Percentiles rank a stretch among this genome's conserved stretches.
Evolutionary conservation across 2,329 filamentous ascomycete genomes (phyloP).

Genomic region (Fusarium sp.): DNA sequence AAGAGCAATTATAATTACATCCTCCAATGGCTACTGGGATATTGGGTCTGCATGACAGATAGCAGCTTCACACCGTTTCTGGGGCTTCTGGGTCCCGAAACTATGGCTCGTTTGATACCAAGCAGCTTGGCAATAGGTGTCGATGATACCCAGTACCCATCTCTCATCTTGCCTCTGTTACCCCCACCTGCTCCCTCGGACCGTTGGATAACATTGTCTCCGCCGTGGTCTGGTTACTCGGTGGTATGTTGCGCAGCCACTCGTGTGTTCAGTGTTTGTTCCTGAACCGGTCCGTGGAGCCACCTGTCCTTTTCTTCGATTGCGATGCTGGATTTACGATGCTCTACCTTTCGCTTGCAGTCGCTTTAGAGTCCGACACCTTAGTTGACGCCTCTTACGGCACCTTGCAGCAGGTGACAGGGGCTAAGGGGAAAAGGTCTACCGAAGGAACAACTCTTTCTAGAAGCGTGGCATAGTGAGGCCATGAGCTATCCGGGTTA

Average conservation of each 20-base stretch:
- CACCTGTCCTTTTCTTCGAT: constrained; percentile 17
- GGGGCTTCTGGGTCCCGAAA: constrained; percentile 16
- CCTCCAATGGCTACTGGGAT: constrained; percentile 19
- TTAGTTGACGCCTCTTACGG: constrained; percentile 23
- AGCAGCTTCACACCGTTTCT: constrained; percentile 9
- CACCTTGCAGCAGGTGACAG: constrained; percentile 28
- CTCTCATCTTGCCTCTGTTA: constrained; percentile 14
- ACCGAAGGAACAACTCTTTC: constrained; percentile 43
- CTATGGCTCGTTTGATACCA: constrained; percentile 18
- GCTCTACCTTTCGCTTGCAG: constrained; percentile 17
- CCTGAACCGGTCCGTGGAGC: constrained; percentile 11
- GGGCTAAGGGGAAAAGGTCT: constrained; percentile 17
- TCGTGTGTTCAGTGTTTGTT: background rate
- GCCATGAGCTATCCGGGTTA: constrained; percentile 11
- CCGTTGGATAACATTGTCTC: background rate
- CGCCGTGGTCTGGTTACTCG: no score
- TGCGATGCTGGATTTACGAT: background rate
- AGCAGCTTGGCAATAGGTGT: constrained; percentile 21
- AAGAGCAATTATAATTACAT: constrained; percentile 18
- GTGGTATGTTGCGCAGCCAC: no score
- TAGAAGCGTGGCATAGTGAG: constrained; percentile 32
- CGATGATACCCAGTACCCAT: constrained; percentile 13
- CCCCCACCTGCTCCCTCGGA: constrained; percentile 25
- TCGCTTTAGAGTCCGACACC: constrained; percentile 7
- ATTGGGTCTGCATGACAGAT: background rate